These are phyloP conservation scores for Pythium myriotylum DNA, from an alignment of 352 stramenopile species.

Conservation along the genomic window DNA sequence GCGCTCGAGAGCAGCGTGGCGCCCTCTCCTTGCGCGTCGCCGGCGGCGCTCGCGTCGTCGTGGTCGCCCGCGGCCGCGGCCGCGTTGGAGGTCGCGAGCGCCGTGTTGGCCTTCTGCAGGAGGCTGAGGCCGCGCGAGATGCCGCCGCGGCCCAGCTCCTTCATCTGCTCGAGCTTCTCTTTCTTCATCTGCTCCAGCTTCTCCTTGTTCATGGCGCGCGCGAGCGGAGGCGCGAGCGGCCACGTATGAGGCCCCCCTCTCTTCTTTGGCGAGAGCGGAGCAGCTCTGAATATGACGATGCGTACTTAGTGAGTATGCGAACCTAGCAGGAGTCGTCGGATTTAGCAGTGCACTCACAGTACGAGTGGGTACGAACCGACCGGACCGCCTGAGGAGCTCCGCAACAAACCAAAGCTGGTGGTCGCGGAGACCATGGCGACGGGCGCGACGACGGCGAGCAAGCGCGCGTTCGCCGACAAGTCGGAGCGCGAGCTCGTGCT, in stretches of 20 bases:
- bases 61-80: slow-evolving; percentile 9
- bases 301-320: slow-evolving; percentile 3
- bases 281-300: slow-evolving; percentile 4
- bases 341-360: too few relatives aligned
- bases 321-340: too few relatives aligned
- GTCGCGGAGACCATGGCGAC: not conserved
- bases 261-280: too few relatives aligned
- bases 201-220: slow-evolving; percentile 34
- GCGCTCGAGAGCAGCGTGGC: not conserved
- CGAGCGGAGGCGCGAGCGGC: not conserved
- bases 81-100: slow-evolving; percentile 20
- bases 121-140: slow-evolving; percentile 82
- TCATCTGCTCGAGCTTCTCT: slow-evolving; percentile 90
- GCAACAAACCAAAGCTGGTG: slow-evolving; percentile 11
- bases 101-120: slow-evolving; percentile 49
- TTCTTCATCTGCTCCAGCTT: slow-evolving; percentile 76
- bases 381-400: not conserved
- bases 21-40: slow-evolving; percentile 4
- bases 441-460: not conserved
- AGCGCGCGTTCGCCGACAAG: slow-evolving; percentile 52
- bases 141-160: slow-evolving; percentile 73
- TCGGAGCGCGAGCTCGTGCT: slow-evolving; percentile 76
- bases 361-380: too few relatives aligned
- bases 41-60: slow-evolving; percentile 14
- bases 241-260: not conserved